Evolutionary conservation across 108 stramenopile species (phyloP).

Genomic region (Poteriospumella lacustris): DNA sequence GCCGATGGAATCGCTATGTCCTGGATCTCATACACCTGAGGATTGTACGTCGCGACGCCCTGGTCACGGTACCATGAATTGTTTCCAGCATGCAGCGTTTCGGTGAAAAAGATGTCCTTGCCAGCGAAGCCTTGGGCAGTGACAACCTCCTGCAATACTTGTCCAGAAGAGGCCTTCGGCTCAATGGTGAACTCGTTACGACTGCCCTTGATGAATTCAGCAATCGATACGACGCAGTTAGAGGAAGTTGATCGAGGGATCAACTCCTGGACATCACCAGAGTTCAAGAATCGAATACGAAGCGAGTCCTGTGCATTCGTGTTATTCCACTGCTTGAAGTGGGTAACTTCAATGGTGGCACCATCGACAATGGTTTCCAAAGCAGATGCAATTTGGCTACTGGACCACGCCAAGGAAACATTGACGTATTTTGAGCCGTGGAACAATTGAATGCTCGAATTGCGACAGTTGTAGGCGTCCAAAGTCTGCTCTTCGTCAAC

Average conservation of each 20-base stretch:
- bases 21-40: slow-evolving; percentile 61
- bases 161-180: slow-evolving; percentile 68
- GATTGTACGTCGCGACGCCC: slow-evolving; percentile 56
- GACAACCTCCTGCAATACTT: slow-evolving; percentile 58
- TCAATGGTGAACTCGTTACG: slow-evolving; percentile 72
- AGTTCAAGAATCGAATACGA: background rate
- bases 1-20: slow-evolving; percentile 24
- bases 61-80: slow-evolving; percentile 35
- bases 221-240: slow-evolving; percentile 35
- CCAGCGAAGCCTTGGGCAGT: slow-evolving; percentile 56
- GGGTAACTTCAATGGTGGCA: background rate
- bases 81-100: slow-evolving; percentile 51
- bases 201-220: slow-evolving; percentile 62
- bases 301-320: background rate
- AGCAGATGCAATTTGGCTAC: slow-evolving; percentile 38
- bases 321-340: background rate
- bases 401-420: slow-evolving; percentile 49
- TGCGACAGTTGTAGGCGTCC: slow-evolving; percentile 10
- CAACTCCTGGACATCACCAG: slow-evolving; percentile 11
- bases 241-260: background rate
- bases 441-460: background rate
- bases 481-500: slow-evolving; percentile 69
- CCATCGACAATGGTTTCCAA: slow-evolving; percentile 1
- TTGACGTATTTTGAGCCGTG: slow-evolving; percentile 27
- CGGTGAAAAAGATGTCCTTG: slow-evolving; percentile 69